These are phyloP conservation scores for Microthyrium microscopicum DNA, from an alignment of 2,329 filamentous ascomycete genomes.

Conservation along the genomic window DNA sequence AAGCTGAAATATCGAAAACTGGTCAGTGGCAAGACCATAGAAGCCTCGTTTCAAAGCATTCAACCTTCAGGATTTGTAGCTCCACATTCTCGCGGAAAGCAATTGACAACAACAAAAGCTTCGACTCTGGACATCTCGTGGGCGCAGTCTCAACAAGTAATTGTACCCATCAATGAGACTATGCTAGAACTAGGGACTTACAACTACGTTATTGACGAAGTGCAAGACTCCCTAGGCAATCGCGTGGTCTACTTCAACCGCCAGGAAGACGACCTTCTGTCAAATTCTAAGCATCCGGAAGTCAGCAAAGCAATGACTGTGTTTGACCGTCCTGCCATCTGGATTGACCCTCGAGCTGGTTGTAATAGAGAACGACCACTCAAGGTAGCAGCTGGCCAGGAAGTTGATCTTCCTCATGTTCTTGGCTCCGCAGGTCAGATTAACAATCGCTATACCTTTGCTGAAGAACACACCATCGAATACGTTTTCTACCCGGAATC, in stretches of 20 bases:
- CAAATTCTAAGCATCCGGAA: constrained; percentile 39
- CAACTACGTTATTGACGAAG: constrained; percentile 82
- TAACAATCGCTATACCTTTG: constrained; percentile 40
- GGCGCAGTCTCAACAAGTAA: constrained; percentile 59
- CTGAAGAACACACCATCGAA: constrained; percentile 55
- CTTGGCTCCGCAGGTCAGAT: constrained; percentile 47
- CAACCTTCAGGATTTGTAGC: constrained; percentile 77
- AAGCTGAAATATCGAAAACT: constrained; percentile 84
- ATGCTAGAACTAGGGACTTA: constrained; percentile 64
- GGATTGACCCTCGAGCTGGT: constrained; percentile 22
- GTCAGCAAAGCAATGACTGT: constrained; percentile 69
- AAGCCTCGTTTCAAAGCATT: constrained; percentile 82
- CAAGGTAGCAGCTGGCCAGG: constrained; percentile 62
- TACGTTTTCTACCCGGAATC: constrained; percentile 69
- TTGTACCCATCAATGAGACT: constrained; percentile 79
- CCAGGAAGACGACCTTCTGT: constrained; percentile 49
- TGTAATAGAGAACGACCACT: constrained; percentile 70
- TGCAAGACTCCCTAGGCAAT: constrained; percentile 83
- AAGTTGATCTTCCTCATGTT: constrained; percentile 50
- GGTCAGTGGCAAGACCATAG: constrained; percentile 67
- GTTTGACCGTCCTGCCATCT: constrained; percentile 65
- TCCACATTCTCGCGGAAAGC: constrained; percentile 49
- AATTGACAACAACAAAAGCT: constrained; percentile 22
- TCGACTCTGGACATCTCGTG: constrained; percentile 54
- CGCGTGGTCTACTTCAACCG: constrained; percentile 53